A percentile compares a stretch with the other conserved stretches of the same genome.
Evolutionary conservation across 2,329 filamentous ascomycete species (phyloP).

Genomic region (Alternaria sp.): DNA sequence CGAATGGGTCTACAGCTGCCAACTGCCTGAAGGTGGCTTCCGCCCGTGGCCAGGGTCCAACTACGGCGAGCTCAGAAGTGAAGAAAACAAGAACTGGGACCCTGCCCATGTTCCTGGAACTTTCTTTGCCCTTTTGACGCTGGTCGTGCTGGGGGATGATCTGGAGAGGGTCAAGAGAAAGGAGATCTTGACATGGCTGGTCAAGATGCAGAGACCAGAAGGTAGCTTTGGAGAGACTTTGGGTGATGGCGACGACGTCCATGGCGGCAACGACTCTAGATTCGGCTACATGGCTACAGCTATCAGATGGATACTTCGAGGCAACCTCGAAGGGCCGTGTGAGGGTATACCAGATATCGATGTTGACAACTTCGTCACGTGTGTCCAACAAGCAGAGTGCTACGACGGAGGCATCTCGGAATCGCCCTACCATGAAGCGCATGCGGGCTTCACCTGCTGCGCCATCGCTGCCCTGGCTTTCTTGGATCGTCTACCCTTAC

Average conservation of each 20-base stretch:
- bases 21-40: conserved; percentile 87
- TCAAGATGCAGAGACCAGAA: conserved; percentile 75
- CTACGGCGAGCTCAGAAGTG: conserved; percentile 56
- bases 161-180: conserved; percentile 67
- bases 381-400: conserved; percentile 72
- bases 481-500: conserved; percentile 65
- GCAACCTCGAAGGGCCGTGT: conserved; percentile 58
- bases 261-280: conserved; percentile 82
- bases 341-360: conserved; percentile 74
- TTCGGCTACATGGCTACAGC: conserved; percentile 86
- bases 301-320: conserved; percentile 81
- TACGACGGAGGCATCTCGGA: conserved; percentile 88
- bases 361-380: conserved; percentile 70
- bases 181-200: conserved; percentile 76
- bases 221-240: conserved; percentile 91
- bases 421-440: conserved; percentile 78
- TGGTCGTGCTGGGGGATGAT: conserved; percentile 71
- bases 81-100: conserved; percentile 67
- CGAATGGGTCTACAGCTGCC: conserved; percentile 84
- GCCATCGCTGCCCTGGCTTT: conserved; percentile 79
- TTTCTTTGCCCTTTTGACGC: conserved; percentile 80
- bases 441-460: conserved; percentile 92
- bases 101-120: conserved; percentile 87
- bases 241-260: conserved; percentile 64
- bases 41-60: conserved; percentile 78